Base-by-base conservation (phyloP, 805 yeast genomes). In the Wickerhamomyces xylosicus region DNA sequence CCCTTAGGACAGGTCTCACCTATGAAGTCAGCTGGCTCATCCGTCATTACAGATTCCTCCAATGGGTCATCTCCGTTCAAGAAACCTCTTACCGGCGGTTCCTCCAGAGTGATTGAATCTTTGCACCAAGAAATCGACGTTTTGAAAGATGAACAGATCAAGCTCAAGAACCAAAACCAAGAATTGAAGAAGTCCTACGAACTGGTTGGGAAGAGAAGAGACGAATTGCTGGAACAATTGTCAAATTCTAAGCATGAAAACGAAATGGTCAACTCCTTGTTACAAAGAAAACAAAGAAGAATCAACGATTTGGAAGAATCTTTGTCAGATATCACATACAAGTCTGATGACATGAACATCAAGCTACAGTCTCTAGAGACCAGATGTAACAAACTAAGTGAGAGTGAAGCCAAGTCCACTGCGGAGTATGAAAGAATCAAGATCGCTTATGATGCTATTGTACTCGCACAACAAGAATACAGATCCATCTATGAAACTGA, bases 191-290 rank as follows among this genome's bases (percentile, higher is more conserved):
- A 75, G 56, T 72, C 77, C 43, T 62, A 67, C 48, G 67, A 72
- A 37, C 59, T 67, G 21, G 50, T 68, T 38, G 47, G 67, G 46
- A 58, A 67, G 50, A 66, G 74, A 58, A 63, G 77, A 48, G 77
- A 72, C 47, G 62, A 69, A 40, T 62, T 72, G 38, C 67, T 75
- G 28, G 85, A 79, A 48, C 83, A 78, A 56, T 58, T 79, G 43
- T 75, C 85, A 22, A 78, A 77, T 45, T 64, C 82, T 31, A 80
- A 80, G 56, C 89, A 82, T 55, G 90, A 85, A 50, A 79, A 79
- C 48, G 87, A 83, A 46, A 79, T 79, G 63, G 66, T 81, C 33
- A 79, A 72, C 49, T 76, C 86, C 1, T 61, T 83, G 45, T 59
- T 85, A 42, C 74, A 71, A 44, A 64, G 94, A 38, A 82, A 83